These are phyloP conservation scores for Aspergillus mulundensis DNA, from an alignment of 495 filamentous ascomycete species.

Conservation along the genomic window DNA sequence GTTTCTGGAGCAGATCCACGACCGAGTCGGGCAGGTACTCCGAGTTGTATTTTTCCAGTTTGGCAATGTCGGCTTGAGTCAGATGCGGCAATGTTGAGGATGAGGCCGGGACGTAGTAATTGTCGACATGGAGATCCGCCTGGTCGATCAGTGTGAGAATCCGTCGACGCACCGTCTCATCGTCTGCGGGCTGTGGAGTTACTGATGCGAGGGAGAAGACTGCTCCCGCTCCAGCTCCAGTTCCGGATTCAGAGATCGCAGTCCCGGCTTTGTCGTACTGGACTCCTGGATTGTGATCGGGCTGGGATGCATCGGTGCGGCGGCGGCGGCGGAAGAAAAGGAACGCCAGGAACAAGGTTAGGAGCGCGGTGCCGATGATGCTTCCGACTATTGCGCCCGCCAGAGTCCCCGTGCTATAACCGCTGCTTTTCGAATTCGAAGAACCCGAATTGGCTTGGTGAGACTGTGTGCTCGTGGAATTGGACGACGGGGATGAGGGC, in stretches of 20 bases:
- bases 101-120: slow-evolving; percentile 19
- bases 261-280: neutral
- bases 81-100: neutral
- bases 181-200: slow-evolving; percentile 23
- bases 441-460: too few species aligned
- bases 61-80: neutral
- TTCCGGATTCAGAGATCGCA: neutral
- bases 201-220: neutral
- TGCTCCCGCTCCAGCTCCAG: neutral
- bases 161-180: slow-evolving; percentile 13
- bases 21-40: slow-evolving; percentile 12
- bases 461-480: too few species aligned
- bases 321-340: slow-evolving; percentile 22
- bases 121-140: slow-evolving; percentile 26
- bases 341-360: slow-evolving; percentile 26
- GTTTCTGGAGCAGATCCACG: slow-evolving; percentile 12
- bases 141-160: slow-evolving; percentile 28
- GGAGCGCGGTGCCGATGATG: slow-evolving; percentile 24
- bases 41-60: slow-evolving; percentile 18
- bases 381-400: slow-evolving; percentile 31
- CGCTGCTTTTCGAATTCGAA: too few species aligned
- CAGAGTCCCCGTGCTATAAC: slow-evolving; percentile 18
- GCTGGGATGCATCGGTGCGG: neutral
- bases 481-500: too few species aligned
- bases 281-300: neutral